These are phyloP conservation scores for Teunomyces cretensis DNA, from an alignment of 805 yeast species.

Conservation along the genomic window DNA sequence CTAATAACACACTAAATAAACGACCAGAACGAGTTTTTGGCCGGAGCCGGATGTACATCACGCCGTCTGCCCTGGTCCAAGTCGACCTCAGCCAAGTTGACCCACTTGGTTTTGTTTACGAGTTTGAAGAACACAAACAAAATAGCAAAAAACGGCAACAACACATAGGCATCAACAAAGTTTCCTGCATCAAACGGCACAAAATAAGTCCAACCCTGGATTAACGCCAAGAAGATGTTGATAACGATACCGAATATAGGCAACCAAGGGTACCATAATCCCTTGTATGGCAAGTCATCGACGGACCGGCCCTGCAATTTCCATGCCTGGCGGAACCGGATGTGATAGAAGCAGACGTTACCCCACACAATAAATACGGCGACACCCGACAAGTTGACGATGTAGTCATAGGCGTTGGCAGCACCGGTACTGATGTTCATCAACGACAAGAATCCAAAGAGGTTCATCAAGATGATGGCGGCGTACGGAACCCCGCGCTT, in stretches of 20 bases:
- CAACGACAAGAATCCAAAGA: conserved; percentile 55
- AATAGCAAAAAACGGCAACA: conserved; percentile 57
- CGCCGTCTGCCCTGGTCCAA: conserved; percentile 51
- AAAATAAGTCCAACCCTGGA: conserved; percentile 68
- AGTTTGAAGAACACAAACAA: conserved; percentile 38
- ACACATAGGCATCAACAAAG: conserved; percentile 58
- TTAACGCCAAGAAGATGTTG: conserved; percentile 52
- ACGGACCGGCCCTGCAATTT: conserved; percentile 34
- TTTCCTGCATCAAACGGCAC: conserved; percentile 51
- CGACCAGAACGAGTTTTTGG: background rate
- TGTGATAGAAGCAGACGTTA: conserved; percentile 52
- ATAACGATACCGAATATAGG: conserved; percentile 50
- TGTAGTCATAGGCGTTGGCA: conserved; percentile 57
- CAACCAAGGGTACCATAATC: conserved; percentile 48
- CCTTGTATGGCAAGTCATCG: conserved; percentile 36
- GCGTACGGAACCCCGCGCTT: conserved; percentile 63
- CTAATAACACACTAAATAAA: background rate
- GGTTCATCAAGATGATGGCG: conserved; percentile 55
- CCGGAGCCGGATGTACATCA: conserved; percentile 18
- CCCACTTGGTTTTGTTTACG: conserved; percentile 40
- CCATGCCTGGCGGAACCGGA: conserved; percentile 53
- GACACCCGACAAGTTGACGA: conserved; percentile 64
- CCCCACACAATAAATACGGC: conserved; percentile 72
- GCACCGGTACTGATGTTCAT: conserved; percentile 61
- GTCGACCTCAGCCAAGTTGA: conserved; percentile 45